A percentile compares a stretch with the other conserved stretches of the same genome.
Evolutionary conservation across 345 rosid genomes (phyloP).

Genomic region (Bruguiera gymnorhiza): DNA sequence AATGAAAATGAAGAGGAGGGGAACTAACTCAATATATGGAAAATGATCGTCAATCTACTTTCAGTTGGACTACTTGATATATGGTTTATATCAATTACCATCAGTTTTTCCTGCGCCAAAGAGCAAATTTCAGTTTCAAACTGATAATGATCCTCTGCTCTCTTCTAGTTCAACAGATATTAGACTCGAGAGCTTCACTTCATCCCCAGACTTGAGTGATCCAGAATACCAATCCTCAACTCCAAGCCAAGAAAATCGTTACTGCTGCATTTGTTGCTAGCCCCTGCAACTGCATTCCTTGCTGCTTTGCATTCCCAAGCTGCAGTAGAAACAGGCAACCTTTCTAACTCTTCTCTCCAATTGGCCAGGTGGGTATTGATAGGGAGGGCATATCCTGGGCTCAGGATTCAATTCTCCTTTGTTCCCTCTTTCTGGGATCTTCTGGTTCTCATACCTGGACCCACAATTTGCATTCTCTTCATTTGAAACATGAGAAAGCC

Average conservation of each 20-base stretch:
- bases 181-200: not conserved
- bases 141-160: too few relatives aligned
- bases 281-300: conserved; percentile 17
- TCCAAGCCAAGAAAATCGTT: not conserved
- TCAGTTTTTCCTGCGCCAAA: not conserved
- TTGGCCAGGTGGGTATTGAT: conserved; percentile 13
- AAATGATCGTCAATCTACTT: not conserved
- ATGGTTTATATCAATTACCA: too few relatives aligned
- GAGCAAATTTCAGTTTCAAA: not conserved
- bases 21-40: not conserved
- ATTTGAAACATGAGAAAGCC: too few relatives aligned
- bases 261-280: not conserved
- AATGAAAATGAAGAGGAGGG: not conserved
- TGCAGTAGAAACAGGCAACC: conserved; percentile 19
- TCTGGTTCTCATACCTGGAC: conserved; percentile 9
- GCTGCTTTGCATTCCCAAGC: conserved; percentile 23
- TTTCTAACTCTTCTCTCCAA: conserved; percentile 11
- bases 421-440: conserved; percentile 6
- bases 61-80: not conserved
- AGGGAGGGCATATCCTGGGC: conserved; percentile 31
- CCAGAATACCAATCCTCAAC: not conserved
- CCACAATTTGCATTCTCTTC: not conserved
- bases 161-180: too few relatives aligned
- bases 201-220: conserved; percentile 1
- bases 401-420: conserved; percentile 30